Evolutionary conservation across 495 filamentous ascomycete species (phyloP).

Genomic region (Trichodelitschia bisporula): DNA sequence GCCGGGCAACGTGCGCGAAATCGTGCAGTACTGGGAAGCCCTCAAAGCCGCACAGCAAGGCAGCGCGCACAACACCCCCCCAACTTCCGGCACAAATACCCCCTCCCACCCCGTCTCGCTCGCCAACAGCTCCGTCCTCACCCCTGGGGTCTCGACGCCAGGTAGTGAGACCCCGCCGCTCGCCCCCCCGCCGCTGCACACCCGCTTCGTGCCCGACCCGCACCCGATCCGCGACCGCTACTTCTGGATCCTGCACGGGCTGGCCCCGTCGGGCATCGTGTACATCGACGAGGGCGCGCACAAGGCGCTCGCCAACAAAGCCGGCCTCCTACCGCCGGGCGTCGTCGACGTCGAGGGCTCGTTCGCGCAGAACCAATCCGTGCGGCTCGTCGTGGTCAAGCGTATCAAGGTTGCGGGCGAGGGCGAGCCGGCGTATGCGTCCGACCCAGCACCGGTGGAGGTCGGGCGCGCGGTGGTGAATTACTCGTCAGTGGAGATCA

Average conservation of each 20-base stretch:
- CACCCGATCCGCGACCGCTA: slow-evolving; percentile 75
- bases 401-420: slow-evolving; percentile 8
- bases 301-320: slow-evolving; percentile 50
- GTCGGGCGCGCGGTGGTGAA: slow-evolving; percentile 85
- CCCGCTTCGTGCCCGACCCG: slow-evolving; percentile 71
- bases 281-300: slow-evolving; percentile 82
- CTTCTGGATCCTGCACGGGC: slow-evolving; percentile 90
- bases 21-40: slow-evolving; percentile 57
- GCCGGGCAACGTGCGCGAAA: slow-evolving; percentile 74
- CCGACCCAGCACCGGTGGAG: slow-evolving; percentile 30
- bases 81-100: background rate
- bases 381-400: slow-evolving; percentile 57
- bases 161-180: background rate
- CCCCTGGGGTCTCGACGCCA: background rate
- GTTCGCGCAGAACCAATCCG: slow-evolving; percentile 82
- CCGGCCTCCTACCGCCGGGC: slow-evolving; percentile 75
- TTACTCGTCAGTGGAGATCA: slow-evolving; percentile 66
- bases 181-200: slow-evolving; percentile 44
- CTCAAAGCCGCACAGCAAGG: slow-evolving; percentile 8
- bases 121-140: background rate
- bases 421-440: slow-evolving; percentile 8
- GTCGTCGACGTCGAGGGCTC: slow-evolving; percentile 69
- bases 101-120: background rate
- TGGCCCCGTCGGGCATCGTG: slow-evolving; percentile 74
- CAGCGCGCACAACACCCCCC: slow-evolving; percentile 2